Evolutionary conservation across 1,284 basidiomycete species (phyloP), one percentile per base, ranked within the genome.

Genomic region (Meripilus lineatus): DNA sequence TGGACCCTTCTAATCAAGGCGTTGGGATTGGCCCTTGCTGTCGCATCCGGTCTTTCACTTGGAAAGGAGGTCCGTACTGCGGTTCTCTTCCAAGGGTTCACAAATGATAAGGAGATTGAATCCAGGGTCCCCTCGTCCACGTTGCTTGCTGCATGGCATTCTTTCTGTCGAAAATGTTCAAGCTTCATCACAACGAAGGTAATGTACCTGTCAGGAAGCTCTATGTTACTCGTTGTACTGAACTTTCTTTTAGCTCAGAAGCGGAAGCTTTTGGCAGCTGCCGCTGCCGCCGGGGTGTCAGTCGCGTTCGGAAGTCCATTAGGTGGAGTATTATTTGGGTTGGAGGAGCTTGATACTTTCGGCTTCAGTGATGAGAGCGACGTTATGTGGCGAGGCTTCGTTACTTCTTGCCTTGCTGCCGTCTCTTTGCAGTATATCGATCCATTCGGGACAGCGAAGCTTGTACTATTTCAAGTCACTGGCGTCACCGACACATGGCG

Each of bases 1-100:
- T 84, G 81, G 82, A 86, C 81, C 0, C 70, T 88, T 14, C 64
- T 87, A 33, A 86, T 88, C 56, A 91, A 91, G 61, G 78, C 81
- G 0, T 63, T 90, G 36, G 88, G 87, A 5, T 70, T 91, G 24
- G 83, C 85, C 5, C 71, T 92, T 7, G 73, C 84, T 1, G 85
- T 89, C n/a, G 84, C 84, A 0, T 87, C 84, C 8, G 86, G 86
- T 0, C 66, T 89, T 13, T 86, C 83, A 2, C 65, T 89, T 17
- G 86, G 86, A 8, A 89, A 89, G 64, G 82, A 85, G 66, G 80
- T 72, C 40, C 33, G 57, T 20, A 5, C n/a, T n/a, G n/a, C 8
- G 17, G n/a, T 26, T 37, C 6, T 22, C n/a, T 25, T 35, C 22
- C 20, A 5, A 10, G 10, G 15, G 7, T 18, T 36, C 38, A n/a